phyloP scores from a whole-genome alignment of 1,284 basidiomycete genomes.

The Fomitopsis betulina region DNA sequence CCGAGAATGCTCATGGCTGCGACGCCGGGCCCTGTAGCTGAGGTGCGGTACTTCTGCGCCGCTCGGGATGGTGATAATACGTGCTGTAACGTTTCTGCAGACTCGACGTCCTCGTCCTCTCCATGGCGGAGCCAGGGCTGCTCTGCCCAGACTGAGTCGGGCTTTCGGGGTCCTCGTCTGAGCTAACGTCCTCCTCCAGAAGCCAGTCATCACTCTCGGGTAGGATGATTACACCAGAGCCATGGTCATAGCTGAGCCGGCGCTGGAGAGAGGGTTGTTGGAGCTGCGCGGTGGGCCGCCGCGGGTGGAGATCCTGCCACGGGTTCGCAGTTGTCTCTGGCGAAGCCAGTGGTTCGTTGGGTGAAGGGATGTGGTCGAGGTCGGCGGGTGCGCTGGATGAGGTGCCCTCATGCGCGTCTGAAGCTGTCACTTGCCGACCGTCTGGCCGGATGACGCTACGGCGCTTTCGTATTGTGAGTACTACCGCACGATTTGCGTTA shows the following conservation, averaged over 20 bases:
- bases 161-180: conserved; percentile 28
- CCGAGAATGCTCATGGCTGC: background rate
- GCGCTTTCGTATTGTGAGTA: conserved; percentile 69
- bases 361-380: background rate
- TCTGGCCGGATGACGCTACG: conserved; percentile 36
- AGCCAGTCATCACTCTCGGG: conserved; percentile 76
- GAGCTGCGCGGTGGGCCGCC: conserved; percentile 18
- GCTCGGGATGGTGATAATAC: conserved; percentile 74
- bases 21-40: background rate
- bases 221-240: conserved; percentile 79
- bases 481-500: conserved; percentile 55
- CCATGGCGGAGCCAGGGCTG: conserved; percentile 10
- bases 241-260: conserved; percentile 73
- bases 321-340: conserved; percentile 27
- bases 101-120: conserved; percentile 20
- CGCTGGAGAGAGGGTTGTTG: conserved; percentile 30
- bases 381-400: background rate
- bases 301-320: conserved; percentile 44
- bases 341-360: background rate
- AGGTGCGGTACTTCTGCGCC: conserved; percentile 33
- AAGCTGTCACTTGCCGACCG: conserved; percentile 26
- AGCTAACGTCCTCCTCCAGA: conserved; percentile 40
- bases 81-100: conserved; percentile 50
- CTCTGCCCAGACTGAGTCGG: conserved; percentile 15
- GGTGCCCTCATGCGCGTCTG: background rate